phyloP scores from a whole-genome alignment of 495 filamentous ascomycete genomes.

The Tuber calosporum region DNA sequence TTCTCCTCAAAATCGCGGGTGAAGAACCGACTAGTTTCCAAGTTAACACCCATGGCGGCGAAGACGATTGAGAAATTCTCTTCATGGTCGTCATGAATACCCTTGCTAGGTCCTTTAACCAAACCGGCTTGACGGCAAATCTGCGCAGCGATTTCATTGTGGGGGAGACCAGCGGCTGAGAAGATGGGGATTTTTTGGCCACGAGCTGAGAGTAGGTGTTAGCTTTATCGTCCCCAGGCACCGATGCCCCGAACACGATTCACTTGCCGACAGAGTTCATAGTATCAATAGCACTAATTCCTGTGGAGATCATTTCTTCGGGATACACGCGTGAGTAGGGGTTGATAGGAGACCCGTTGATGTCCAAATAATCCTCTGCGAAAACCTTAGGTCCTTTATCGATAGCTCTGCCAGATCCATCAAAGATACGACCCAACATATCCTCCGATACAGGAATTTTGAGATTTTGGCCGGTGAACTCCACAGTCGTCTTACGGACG shows the following conservation, averaged over 20 bases:
- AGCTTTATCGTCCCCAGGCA: constrained; percentile 5
- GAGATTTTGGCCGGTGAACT: constrained; percentile 92
- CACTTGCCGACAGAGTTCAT: constrained; percentile 88
- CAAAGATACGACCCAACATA: constrained; percentile 98
- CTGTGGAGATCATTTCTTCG: constrained; percentile 99
- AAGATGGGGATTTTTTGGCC: constrained; percentile 99
- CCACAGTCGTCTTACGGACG: constrained; percentile 98
- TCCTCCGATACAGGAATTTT: constrained; percentile 98
- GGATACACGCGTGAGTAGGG: constrained; percentile 97
- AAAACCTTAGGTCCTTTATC: constrained; percentile 98
- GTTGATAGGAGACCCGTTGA: constrained; percentile 99
- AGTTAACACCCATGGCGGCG: constrained; percentile 99
- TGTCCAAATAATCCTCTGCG: constrained; percentile 95
- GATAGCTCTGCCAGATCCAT: constrained; percentile 93
- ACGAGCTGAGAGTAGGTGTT: constrained; percentile 50
- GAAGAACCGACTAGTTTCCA: constrained; percentile 98
- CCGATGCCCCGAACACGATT: constrained; percentile 7
- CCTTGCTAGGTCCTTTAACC: constrained; percentile 79
- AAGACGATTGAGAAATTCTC: constrained; percentile 99
- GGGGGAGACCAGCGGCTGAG: constrained; percentile 93
- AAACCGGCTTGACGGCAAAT: constrained; percentile 94
- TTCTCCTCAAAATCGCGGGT: constrained; percentile 99
- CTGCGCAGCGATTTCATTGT: constrained; percentile 97
- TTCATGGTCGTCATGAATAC: constrained; percentile 90
- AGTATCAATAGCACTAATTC: constrained; percentile 98